Conservation (phyloP, 1,284 basidiomycete genomes). For the Ceratobasidium sp. region DNA sequence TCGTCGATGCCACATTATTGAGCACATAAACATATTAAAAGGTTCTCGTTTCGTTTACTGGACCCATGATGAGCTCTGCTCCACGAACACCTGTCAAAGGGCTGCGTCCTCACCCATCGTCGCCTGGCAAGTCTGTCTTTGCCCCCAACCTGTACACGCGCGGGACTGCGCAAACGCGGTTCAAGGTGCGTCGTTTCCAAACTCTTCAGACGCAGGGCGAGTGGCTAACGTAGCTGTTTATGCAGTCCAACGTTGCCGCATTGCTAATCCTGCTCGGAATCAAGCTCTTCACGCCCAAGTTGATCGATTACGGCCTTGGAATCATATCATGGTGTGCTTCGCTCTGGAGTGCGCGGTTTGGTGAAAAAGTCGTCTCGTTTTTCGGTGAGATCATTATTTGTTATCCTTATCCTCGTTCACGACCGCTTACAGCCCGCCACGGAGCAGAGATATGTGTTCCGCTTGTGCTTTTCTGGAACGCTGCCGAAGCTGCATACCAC, state of each 20-base stretch:
- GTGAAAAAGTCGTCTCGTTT: constrained; percentile 31
- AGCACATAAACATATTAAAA: too few species aligned
- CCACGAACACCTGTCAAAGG: constrained; percentile 30
- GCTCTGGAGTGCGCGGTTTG: constrained; percentile 4
- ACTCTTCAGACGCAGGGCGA: neutral
- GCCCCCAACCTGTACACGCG: constrained; percentile 23
- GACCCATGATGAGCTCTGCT: constrained; percentile 34
- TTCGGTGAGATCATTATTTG: constrained; percentile 7
- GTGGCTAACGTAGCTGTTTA: neutral
- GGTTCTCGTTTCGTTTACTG: neutral
- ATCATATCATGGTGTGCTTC: neutral
- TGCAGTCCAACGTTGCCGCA: constrained; percentile 28
- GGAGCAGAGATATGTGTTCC: constrained; percentile 35
- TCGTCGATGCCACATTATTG: constrained; percentile 23
- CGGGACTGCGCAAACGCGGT: constrained; percentile 26
- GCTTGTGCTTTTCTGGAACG: constrained; percentile 26
- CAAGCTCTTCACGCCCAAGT: constrained; percentile 9
- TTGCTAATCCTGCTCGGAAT: constrained; percentile 10
- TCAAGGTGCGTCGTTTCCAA: constrained; percentile 21
- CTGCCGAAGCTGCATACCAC: constrained; percentile 19
- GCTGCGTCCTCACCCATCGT: constrained; percentile 5
- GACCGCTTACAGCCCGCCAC: neutral
- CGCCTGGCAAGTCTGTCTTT: constrained; percentile 40
- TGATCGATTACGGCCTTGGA: constrained; percentile 3
- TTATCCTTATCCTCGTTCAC: neutral